phyloP scores from a whole-genome alignment of 1,139 yeast species.

The Diutina sp. region DNA sequence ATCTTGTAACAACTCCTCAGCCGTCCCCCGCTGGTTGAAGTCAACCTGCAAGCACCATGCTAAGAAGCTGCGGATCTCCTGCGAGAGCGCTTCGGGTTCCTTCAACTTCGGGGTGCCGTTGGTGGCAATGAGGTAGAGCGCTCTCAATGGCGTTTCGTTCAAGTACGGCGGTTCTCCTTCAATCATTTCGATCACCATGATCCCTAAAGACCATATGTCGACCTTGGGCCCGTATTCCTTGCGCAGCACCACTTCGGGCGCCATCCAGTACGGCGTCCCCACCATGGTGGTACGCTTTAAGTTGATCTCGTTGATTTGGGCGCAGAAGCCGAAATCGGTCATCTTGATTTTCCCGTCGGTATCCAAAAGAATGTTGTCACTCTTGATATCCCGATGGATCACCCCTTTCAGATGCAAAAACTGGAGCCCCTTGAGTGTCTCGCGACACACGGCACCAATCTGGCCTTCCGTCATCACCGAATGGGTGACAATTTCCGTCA shows the following conservation, averaged over 20 bases:
- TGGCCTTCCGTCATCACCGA: slow-evolving; percentile 96
- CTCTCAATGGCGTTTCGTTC: slow-evolving; percentile 88
- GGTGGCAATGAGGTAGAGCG: slow-evolving; percentile 84
- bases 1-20: slow-evolving; percentile 61
- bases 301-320: slow-evolving; percentile 80
- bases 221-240: slow-evolving; percentile 96
- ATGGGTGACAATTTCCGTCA: slow-evolving; percentile 91
- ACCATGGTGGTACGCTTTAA: slow-evolving; percentile 93
- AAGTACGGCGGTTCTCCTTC: slow-evolving; percentile 98
- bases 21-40: slow-evolving; percentile 72
- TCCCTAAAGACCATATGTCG: slow-evolving; percentile 95
- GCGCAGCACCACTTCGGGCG: slow-evolving; percentile 91
- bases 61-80: slow-evolving; percentile 54
- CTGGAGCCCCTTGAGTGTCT: slow-evolving; percentile 72
- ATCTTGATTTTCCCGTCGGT: slow-evolving; percentile 81
- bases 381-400: slow-evolving; percentile 91
- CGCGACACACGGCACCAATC: slow-evolving; percentile 92
- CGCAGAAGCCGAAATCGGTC: slow-evolving; percentile 89
- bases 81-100: slow-evolving; percentile 73
- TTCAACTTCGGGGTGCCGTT: slow-evolving; percentile 90
- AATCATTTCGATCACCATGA: slow-evolving; percentile 96
- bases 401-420: slow-evolving; percentile 90
- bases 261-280: slow-evolving; percentile 99
- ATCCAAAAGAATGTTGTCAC: slow-evolving; percentile 79
- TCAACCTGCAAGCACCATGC: slow-evolving; percentile 77